These are phyloP conservation scores for Silene conica DNA, from an alignment of 148 eudicot genomes.

Conservation along the genomic window DNA sequence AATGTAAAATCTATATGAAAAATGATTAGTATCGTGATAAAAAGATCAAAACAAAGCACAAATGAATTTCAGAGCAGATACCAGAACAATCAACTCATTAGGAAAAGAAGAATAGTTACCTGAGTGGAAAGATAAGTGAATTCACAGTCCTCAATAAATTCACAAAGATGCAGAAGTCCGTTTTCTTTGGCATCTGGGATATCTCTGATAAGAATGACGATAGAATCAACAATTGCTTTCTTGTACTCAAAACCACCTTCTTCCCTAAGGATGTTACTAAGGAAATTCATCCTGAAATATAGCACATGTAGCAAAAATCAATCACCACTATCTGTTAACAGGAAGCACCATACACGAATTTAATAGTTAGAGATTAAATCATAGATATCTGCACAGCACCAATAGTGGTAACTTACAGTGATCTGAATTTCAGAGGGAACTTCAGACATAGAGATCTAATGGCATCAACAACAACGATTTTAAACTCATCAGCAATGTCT, in stretches of 20 bases:
- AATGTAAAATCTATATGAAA: conserved; percentile 72
- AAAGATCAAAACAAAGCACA: not conserved
- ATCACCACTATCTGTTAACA: not conserved
- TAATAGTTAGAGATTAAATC: no score
- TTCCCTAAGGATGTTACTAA: conserved; percentile 94
- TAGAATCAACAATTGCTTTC: conserved; percentile 94
- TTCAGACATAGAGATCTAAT: conserved; percentile 89
- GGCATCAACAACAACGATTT: conserved; percentile 98
- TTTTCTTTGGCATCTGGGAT: conserved; percentile 98
- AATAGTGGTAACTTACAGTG: conserved; percentile 57
- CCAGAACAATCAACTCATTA: not conserved
- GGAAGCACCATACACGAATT: not conserved
- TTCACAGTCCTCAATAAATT: conserved; percentile 99
- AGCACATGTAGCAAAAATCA: conserved; percentile 9
- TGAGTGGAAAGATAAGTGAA: conserved; percentile 97
- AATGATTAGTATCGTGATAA: not conserved
- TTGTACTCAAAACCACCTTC: conserved; percentile 99
- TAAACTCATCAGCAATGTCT: conserved; percentile 97
- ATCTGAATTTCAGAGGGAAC: conserved; percentile 93
- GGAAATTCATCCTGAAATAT: conserved; percentile 80
- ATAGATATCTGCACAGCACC: not conserved
- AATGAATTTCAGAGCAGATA: not conserved
- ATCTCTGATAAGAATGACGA: conserved; percentile 90
- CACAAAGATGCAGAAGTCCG: conserved; percentile 95
- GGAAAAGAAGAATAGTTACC: conserved; percentile 36